phyloP scores from a whole-genome alignment of 2,329 filamentous ascomycete species.

The Nemania bipapillata region DNA sequence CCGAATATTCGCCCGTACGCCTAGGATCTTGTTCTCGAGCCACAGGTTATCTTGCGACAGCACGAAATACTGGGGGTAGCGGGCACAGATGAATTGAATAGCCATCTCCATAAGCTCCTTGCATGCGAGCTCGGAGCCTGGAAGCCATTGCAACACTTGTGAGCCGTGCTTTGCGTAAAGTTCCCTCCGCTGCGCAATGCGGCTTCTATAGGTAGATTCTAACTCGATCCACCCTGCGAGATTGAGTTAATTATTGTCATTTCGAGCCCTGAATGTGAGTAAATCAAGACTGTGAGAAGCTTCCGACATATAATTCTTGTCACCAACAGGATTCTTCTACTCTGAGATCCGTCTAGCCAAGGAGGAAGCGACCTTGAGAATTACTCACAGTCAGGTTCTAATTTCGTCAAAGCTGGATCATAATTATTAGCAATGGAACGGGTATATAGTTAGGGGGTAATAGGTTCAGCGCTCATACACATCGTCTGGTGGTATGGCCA shows the following conservation, averaged over 20 bases:
- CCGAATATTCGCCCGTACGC: conserved; percentile 69
- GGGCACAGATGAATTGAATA: conserved; percentile 78
- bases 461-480: conserved; percentile 68
- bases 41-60: conserved; percentile 64
- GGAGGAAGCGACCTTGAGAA: neutral
- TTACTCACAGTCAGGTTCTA: conserved; percentile 73
- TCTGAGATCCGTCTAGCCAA: no score
- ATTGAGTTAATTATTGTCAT: neutral
- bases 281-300: neutral
- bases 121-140: conserved; percentile 80
- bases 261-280: neutral
- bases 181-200: conserved; percentile 74
- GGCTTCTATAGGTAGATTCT: conserved; percentile 67
- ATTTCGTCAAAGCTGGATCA: conserved; percentile 73
- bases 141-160: conserved; percentile 73
- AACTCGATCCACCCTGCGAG: conserved; percentile 18
- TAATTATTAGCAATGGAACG: conserved; percentile 11
- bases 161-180: conserved; percentile 72
- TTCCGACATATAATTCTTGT: no score
- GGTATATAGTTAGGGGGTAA: neutral
- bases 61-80: conserved; percentile 80
- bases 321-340: neutral
- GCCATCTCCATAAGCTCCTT: conserved; percentile 91
- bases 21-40: conserved; percentile 76
- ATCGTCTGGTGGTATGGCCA: conserved; percentile 92